phyloP scores from a whole-genome alignment of 164 flowering plant genomes.

The Tetrastigma voinierianum region DNA sequence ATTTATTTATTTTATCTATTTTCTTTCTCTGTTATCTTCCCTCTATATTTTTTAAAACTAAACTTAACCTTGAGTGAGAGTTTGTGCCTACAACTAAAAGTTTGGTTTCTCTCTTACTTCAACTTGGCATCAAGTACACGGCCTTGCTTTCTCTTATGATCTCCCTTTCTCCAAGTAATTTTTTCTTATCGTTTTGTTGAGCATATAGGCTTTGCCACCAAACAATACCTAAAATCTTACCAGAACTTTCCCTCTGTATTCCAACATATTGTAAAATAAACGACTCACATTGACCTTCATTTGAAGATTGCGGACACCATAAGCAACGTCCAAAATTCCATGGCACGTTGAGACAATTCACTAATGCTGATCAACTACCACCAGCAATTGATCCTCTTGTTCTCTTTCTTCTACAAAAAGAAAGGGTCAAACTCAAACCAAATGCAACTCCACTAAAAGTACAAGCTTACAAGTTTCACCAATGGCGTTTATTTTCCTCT shows the following conservation, averaged over 20 bases:
- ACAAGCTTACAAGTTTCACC: constrained; percentile 28
- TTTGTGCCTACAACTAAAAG: too few relatives aligned
- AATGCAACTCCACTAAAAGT: constrained; percentile 25
- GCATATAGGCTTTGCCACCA: not conserved
- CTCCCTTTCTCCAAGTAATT: too few relatives aligned
- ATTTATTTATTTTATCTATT: too few relatives aligned
- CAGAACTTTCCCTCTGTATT: not conserved
- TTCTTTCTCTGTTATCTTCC: too few relatives aligned
- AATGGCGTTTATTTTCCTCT: not conserved
- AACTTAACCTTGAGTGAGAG: too few relatives aligned
- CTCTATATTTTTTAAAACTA: too few relatives aligned
- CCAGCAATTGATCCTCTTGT: constrained; percentile 11
- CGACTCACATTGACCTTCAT: not conserved
- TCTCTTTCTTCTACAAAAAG: not conserved
- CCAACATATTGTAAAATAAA: not conserved
- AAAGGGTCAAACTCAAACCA: constrained; percentile 53
- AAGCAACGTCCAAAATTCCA: constrained; percentile 20
- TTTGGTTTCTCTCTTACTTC: too few relatives aligned
- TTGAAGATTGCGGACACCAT: constrained; percentile 7
- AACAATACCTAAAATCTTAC: not conserved
- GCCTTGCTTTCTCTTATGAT: too few relatives aligned
- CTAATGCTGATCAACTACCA: constrained; percentile 45
- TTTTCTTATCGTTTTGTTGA: too few relatives aligned
- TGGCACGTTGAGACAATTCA: constrained; percentile 5
- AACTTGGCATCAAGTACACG: too few relatives aligned